Percentiles rank a stretch among this genome's conserved stretches.
phyloP scores from a whole-genome alignment of 1,284 basidiomycete genomes.

The Leucoagaricus sp. region DNA sequence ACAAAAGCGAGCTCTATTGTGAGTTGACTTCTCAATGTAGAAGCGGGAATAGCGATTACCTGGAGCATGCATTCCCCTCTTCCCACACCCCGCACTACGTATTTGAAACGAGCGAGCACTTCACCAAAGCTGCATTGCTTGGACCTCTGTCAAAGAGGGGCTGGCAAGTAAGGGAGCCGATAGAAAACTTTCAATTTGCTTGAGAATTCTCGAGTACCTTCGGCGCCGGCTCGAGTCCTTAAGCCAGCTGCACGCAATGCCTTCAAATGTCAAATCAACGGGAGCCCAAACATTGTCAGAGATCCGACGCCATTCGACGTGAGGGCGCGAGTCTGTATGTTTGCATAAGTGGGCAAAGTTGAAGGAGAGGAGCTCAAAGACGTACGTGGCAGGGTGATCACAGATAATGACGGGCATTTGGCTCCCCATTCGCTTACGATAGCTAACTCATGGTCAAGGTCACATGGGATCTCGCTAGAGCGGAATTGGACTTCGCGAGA shows the following conservation, averaged over 20 bases:
- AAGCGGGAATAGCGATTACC: no score
- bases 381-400: slow-evolving; percentile 37
- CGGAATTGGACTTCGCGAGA: slow-evolving; percentile 33
- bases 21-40: no score
- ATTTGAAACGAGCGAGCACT: no score
- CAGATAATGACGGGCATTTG: slow-evolving; percentile 33
- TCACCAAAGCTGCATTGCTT: no score
- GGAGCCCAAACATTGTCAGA: slow-evolving; percentile 34
- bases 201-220: no score
- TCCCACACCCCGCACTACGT: no score
- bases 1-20: no score
- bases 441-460: slow-evolving; percentile 33
- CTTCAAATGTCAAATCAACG: slow-evolving; percentile 17
- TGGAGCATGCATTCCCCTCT: no score
- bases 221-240: slow-evolving; percentile 12
- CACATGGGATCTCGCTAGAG: slow-evolving; percentile 25
- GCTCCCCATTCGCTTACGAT: slow-evolving; percentile 35
- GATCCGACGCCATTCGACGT: slow-evolving; percentile 28
- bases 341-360: background rate
- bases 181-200: background rate
- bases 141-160: background rate
- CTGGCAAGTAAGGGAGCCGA: background rate
- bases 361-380: background rate
- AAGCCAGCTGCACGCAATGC: slow-evolving; percentile 25
- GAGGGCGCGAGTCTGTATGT: background rate